phyloP scores from a whole-genome alignment of 1,139 yeast genomes.

The Candida sanyaensis region DNA sequence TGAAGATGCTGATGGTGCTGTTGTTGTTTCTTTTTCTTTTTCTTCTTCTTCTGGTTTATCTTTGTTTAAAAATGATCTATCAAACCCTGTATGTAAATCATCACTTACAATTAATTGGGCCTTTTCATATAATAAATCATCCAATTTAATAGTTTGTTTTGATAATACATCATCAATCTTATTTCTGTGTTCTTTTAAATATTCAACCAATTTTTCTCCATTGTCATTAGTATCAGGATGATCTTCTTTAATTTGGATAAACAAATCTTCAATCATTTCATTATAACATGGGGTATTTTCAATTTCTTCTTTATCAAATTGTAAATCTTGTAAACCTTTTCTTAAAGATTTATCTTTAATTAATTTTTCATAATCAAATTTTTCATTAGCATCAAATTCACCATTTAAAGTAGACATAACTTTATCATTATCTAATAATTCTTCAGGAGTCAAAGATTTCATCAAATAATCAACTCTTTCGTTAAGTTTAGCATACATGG shows the following conservation, averaged over 20 bases:
- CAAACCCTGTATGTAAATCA: constrained; percentile 93
- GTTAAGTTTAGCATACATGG: constrained; percentile 77
- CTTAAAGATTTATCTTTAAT: constrained; percentile 35
- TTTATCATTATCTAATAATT: constrained; percentile 33
- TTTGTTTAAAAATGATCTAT: constrained; percentile 76
- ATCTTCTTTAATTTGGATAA: constrained; percentile 67
- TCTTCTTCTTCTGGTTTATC: constrained; percentile 29
- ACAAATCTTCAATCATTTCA: constrained; percentile 90
- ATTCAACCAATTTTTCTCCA: constrained; percentile 39
- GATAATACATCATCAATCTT: constrained; percentile 67
- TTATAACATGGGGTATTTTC: constrained; percentile 79
- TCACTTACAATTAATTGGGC: constrained; percentile 80
- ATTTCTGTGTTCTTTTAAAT: constrained; percentile 60
- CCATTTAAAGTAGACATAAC: constrained; percentile 47
- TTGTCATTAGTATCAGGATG: constrained; percentile 51
- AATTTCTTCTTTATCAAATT: constrained; percentile 49
- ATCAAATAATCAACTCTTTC: constrained; percentile 69
- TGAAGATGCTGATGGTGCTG: constrained; percentile 10
- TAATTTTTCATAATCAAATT: constrained; percentile 43
- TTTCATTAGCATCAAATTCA: constrained; percentile 61
- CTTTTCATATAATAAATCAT: constrained; percentile 69
- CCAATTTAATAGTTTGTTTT: constrained; percentile 62
- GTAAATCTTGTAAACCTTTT: constrained; percentile 46
- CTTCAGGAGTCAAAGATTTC: constrained; percentile 32
- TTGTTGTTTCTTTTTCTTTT: constrained; percentile 19